Conservation (phyloP, 1,284 basidiomycete species). For the Serendipita sp. region DNA sequence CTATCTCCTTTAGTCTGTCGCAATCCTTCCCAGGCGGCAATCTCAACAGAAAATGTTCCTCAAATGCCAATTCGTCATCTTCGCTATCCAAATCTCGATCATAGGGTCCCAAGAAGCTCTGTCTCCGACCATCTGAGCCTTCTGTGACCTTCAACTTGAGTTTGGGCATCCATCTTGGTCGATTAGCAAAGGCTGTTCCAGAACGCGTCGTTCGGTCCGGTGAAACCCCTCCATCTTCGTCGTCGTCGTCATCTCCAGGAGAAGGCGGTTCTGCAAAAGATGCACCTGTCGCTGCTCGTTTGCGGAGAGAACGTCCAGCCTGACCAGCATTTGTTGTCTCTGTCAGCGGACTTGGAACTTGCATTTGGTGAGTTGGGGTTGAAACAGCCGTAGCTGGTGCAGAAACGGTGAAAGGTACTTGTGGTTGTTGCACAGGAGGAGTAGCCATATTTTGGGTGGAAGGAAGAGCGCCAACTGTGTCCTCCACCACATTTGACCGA, state of each 20-base stretch:
- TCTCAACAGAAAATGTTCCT: constrained; percentile 92
- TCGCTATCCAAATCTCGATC: constrained; percentile 90
- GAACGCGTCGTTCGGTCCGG: constrained; percentile 25
- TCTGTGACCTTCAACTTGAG: constrained; percentile 74
- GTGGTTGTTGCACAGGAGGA: neutral
- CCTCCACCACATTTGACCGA: too few species aligned
- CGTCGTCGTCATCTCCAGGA: neutral
- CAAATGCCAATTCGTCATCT: constrained; percentile 75
- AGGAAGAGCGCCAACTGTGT: too few species aligned
- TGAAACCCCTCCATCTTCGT: neutral
- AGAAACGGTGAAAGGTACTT: neutral
- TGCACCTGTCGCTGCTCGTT: neutral
- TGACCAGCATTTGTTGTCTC: neutral
- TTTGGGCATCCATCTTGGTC: constrained; percentile 40
- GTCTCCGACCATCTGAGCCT: constrained; percentile 52
- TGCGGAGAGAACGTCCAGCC: neutral
- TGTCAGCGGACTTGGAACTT: neutral
- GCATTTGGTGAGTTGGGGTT: neutral
- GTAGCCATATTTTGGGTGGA: too few species aligned
- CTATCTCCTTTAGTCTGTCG: constrained; percentile 66
- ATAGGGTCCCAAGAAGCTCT: constrained; percentile 74
- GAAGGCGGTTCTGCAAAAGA: neutral
- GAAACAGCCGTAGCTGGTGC: neutral
- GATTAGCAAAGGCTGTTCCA: constrained; percentile 25
- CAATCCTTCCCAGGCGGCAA: constrained; percentile 77